Conservation (phyloP, 352 stramenopile genomes). For the Globisporangium barbulae region DNA sequence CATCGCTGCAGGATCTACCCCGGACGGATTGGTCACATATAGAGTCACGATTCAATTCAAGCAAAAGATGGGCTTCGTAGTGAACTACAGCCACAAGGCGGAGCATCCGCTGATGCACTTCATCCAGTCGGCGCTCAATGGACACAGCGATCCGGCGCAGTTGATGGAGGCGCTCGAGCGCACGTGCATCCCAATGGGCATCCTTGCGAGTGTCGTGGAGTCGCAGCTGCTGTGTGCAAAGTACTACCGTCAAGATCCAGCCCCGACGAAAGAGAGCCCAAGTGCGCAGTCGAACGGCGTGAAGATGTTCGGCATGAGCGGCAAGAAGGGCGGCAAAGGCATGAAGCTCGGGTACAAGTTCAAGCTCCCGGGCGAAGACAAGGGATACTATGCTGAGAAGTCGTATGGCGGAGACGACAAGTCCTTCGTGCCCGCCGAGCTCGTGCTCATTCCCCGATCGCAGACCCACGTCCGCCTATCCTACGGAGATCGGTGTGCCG, state of each 20-base stretch:
- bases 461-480: constrained; percentile 82
- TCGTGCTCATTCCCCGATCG: constrained; percentile 82
- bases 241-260: constrained; percentile 72
- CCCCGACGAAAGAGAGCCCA: constrained; percentile 35
- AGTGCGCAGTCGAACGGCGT: constrained; percentile 22
- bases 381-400: constrained; percentile 82
- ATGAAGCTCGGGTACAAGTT: constrained; percentile 88
- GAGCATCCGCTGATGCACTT: constrained; percentile 86
- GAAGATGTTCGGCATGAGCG: constrained; percentile 53
- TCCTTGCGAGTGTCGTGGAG: constrained; percentile 76
- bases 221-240: constrained; percentile 83
- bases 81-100: constrained; percentile 86
- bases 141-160: constrained; percentile 73
- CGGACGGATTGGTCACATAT: constrained; percentile 74
- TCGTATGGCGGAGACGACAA: constrained; percentile 84
- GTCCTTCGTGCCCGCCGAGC: constrained; percentile 77
- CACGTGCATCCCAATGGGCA: constrained; percentile 81
- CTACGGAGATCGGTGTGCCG: constrained; percentile 79
- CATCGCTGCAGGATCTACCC: constrained; percentile 65
- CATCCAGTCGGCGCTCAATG: constrained; percentile 81
- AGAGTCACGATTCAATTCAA: constrained; percentile 84
- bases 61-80: constrained; percentile 85
- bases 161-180: constrained; percentile 80
- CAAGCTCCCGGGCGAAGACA: constrained; percentile 83
- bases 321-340: constrained; percentile 79